phyloP scores from a whole-genome alignment of 129 eudicot genomes.

The Pulicaria dysenterica region DNA sequence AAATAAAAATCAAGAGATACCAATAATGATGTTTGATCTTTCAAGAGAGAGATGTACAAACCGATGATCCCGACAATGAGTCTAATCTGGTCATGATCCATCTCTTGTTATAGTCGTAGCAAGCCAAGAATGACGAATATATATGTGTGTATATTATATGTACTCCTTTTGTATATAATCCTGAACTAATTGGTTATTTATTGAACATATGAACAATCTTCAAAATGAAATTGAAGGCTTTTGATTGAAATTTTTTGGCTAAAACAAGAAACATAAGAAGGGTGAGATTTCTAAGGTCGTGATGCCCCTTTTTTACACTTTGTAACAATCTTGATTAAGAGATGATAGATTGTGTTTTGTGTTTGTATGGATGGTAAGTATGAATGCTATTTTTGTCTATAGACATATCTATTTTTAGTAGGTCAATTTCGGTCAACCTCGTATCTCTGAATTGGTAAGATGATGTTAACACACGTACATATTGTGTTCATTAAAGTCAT shows the following conservation, averaged over 20 bases:
- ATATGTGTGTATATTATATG: not conserved
- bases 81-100: constrained; percentile 40
- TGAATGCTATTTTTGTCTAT: constrained; percentile 30
- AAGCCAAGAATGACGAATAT: not conserved
- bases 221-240: constrained; percentile 24
- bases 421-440: constrained; percentile 32
- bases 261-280: not conserved
- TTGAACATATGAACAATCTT: constrained; percentile 27
- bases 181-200: not conserved
- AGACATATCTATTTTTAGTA: constrained; percentile 28
- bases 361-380: constrained; percentile 30
- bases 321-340: constrained; percentile 16
- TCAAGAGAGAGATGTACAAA: constrained; percentile 34
- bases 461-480: not conserved
- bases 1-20: not conserved
- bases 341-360: constrained; percentile 16
- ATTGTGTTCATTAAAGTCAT: no score
- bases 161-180: not conserved
- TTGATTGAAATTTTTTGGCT: constrained; percentile 1
- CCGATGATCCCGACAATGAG: constrained; percentile 60
- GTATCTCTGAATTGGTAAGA: constrained; percentile 16
- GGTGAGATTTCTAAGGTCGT: not conserved
- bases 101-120: constrained; percentile 23
- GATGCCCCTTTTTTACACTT: constrained; percentile 22
- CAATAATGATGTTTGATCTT: not conserved